Evolutionary conservation across 1,139 yeast genomes (phyloP).

Genomic region (Sugiyamaella paludigena): DNA sequence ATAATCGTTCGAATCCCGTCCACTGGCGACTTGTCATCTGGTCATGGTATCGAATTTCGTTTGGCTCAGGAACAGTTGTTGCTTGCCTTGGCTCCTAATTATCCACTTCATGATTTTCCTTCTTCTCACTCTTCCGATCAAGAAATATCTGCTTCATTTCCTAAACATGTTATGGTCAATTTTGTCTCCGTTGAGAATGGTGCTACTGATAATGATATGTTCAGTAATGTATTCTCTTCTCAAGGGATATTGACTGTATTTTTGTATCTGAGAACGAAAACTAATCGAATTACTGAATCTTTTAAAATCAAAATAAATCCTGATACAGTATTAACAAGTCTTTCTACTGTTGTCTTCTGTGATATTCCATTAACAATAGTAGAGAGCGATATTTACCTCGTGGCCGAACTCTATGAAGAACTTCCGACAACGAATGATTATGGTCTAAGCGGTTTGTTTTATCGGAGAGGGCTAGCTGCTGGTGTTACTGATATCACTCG

Average conservation of each 20-base stretch:
- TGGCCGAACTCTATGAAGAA: constrained; percentile 37
- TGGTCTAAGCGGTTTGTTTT: not conserved
- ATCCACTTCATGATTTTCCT: constrained; percentile 45
- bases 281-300: constrained; percentile 66
- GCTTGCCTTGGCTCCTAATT: constrained; percentile 71
- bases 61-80: constrained; percentile 68
- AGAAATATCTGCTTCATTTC: constrained; percentile 32
- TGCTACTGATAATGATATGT: constrained; percentile 49
- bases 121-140: not conserved
- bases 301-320: constrained; percentile 68
- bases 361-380: constrained; percentile 62
- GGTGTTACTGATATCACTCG: constrained; percentile 87
- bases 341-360: constrained; percentile 76
- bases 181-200: constrained; percentile 66
- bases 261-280: constrained; percentile 65
- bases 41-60: constrained; percentile 48
- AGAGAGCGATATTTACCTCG: constrained; percentile 33
- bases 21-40: constrained; percentile 61
- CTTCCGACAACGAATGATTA: constrained; percentile 18
- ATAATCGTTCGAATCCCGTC: constrained; percentile 71
- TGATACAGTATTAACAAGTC: constrained; percentile 60
- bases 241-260: constrained; percentile 53
- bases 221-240: no score
- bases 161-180: constrained; percentile 78
- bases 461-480: constrained; percentile 75